Evolutionary conservation across 202 grass and related monocot genomes (phyloP), one percentile per base, ranked within the genome.

Genomic region (Sporobolus alterniflorus): DNA sequence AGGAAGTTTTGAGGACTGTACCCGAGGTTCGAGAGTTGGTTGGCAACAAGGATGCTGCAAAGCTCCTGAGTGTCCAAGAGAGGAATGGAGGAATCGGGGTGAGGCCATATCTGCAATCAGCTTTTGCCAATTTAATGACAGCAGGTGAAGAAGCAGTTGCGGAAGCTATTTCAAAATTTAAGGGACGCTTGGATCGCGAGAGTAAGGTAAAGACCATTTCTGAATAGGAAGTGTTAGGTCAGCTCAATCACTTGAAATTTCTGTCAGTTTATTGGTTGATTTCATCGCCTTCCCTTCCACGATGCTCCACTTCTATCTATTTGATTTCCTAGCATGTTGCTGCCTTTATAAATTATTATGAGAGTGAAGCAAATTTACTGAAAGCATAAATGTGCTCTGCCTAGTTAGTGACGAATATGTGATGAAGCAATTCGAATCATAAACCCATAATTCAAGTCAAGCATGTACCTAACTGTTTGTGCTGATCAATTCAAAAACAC

Each of bases 121-220:
- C 94, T 62, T 98, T 98, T 68, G 92, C 89, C 61, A 96, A 81
- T 56, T 69, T 98, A 61, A 96, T 96, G 93, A 54, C 71, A 77
- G 83, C 92, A 32, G 92, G 80, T 88, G 71, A 94, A 61, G 87
- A 87, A 76, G 74, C 66, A 59, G 85, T 98, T 76, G 86, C 89
- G 69, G 44, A 83, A 87, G 75, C 89, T 64, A 83, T 98, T 54
- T 56, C 76, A 61, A 87, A 94, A 48, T 74, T 98, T 18, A 98
- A 90, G 84, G 69, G 11, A 56, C 93, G 93, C 60, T 79, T 98
- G 55, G 74, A 87, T 78, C 50, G 3, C 47, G 91, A 96, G 83
- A 94, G 55, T 75, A 98, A 98, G 96, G 96, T 94, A 92, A 92
- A 52, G 21, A 7, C 36, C 12, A 64, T 79, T 43, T 43, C 30